These are phyloP conservation scores for Plasmodium gonderi DNA, from an alignment of 169 alveolate species.

Conservation along the genomic window DNA sequence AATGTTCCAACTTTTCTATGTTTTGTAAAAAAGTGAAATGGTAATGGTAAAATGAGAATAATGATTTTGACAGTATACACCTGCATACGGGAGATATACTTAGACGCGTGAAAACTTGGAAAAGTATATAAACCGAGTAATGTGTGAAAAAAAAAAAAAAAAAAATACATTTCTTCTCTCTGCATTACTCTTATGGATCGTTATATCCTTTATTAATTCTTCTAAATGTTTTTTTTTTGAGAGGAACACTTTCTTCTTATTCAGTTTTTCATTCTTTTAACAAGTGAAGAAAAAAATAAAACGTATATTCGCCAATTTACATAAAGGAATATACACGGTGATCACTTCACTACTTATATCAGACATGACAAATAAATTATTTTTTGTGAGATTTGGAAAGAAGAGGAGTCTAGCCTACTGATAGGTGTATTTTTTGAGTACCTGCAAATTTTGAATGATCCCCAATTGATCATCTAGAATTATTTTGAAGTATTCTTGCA, in stretches of 20 bases:
- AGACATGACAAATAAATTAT: not conserved
- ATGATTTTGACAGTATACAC: not conserved
- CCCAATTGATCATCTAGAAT: constrained; percentile 53
- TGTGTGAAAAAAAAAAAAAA: not conserved
- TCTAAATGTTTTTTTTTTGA: constrained; percentile 43
- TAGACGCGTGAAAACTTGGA: too few relatives aligned
- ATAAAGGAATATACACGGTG: not conserved
- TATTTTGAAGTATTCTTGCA: constrained; percentile 34
- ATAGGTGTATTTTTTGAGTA: too few relatives aligned
- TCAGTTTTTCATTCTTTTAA: constrained; percentile 54
- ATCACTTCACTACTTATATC: not conserved
- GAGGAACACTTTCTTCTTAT: constrained; percentile 28
- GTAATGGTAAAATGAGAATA: not conserved
- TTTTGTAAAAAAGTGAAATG: not conserved
- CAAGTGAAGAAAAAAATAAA: not conserved
- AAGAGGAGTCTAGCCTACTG: not conserved
- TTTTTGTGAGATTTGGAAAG: too few relatives aligned
- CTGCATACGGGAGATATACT: too few relatives aligned
- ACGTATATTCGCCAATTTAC: not conserved
- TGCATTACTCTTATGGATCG: constrained; percentile 21
- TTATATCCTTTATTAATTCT: constrained; percentile 30
- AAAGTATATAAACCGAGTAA: not conserved
- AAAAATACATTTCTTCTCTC: not conserved
- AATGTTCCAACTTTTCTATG: constrained; percentile 20
- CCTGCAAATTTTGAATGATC: constrained; percentile 41